Percentiles rank a stretch among this genome's conserved stretches.
Evolutionary conservation across 345 rosid genomes (phyloP).

Genomic region (Acer campestre): DNA sequence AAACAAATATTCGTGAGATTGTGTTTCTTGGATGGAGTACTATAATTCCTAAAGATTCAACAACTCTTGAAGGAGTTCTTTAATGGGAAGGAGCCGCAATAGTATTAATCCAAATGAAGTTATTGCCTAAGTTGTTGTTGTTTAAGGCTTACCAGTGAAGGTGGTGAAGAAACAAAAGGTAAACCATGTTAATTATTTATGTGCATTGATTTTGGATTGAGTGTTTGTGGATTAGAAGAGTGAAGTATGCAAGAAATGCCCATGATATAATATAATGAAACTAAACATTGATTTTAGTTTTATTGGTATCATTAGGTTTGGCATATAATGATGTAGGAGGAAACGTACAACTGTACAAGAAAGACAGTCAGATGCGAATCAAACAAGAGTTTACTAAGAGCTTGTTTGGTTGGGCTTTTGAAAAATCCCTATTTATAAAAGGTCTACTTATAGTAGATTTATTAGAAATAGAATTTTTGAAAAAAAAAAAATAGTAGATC

Average conservation of each 20-base stretch:
- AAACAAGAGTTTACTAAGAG: too few relatives aligned
- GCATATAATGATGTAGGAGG: too few relatives aligned
- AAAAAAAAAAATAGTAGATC: too few relatives aligned
- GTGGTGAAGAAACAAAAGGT: constrained; percentile 49
- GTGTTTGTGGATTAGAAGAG: background rate
- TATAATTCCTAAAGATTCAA: constrained; percentile 51
- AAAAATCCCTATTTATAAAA: too few relatives aligned
- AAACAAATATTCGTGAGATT: constrained; percentile 45
- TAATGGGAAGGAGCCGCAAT: constrained; percentile 53
- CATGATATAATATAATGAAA: too few relatives aligned
- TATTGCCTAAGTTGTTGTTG: constrained; percentile 59
- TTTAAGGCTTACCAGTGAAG: constrained; percentile 59
- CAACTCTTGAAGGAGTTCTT: constrained; percentile 52
- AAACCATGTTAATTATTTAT: background rate
- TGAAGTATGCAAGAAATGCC: background rate
- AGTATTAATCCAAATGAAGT: constrained; percentile 67
- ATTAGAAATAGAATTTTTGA: too few relatives aligned
- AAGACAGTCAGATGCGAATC: too few relatives aligned
- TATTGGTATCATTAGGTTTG: too few relatives aligned
- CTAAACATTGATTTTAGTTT: too few relatives aligned
- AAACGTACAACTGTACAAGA: too few relatives aligned
- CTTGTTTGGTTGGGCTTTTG: too few relatives aligned
- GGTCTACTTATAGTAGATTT: too few relatives aligned
- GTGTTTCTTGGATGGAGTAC: constrained; percentile 71
- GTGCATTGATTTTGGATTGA: background rate